Conservation (phyloP, 805 yeast species). For the Metschnikowia lunata region DNA sequence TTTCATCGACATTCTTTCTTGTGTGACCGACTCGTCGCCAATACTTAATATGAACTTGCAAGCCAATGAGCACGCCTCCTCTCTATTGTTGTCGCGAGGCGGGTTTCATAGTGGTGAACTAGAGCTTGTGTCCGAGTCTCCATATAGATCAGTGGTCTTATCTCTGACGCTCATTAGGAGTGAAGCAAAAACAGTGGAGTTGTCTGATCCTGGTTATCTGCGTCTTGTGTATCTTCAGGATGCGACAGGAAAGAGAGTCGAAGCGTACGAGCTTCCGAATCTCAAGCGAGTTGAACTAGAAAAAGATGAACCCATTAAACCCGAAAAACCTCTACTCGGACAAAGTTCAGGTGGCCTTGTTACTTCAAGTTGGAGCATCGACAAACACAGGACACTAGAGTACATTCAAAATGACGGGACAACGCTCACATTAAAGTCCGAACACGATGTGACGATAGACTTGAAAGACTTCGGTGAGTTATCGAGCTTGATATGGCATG, state of each 20-base stretch:
- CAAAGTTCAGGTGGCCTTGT: neutral
- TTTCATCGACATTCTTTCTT: conserved; percentile 20
- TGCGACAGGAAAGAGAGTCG: neutral
- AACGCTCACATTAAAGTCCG: neutral
- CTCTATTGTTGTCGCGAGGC: conserved; percentile 28
- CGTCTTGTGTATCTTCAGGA: neutral
- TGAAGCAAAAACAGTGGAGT: neutral
- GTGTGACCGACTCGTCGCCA: conserved; percentile 29
- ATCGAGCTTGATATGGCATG: neutral
- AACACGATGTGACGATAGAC: neutral
- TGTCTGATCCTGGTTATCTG: neutral
- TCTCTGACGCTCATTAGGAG: neutral
- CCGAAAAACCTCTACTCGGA: no score
- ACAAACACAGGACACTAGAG: neutral
- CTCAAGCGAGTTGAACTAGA: neutral
- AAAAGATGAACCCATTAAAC: no score
- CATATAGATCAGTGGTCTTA: neutral
- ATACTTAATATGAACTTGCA: conserved; percentile 22
- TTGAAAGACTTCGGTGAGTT: neutral
- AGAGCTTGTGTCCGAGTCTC: conserved; percentile 3
- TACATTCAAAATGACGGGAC: neutral
- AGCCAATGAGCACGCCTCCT: conserved; percentile 1
- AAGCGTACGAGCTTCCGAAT: neutral
- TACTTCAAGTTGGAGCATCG: neutral
- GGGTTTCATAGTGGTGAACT: conserved; percentile 34